A percentile compares a stretch with the other conserved stretches of the same genome.
Conservation (phyloP, 495 filamentous ascomycete genomes). For the Massariosphaeria phaeospora region DNA sequence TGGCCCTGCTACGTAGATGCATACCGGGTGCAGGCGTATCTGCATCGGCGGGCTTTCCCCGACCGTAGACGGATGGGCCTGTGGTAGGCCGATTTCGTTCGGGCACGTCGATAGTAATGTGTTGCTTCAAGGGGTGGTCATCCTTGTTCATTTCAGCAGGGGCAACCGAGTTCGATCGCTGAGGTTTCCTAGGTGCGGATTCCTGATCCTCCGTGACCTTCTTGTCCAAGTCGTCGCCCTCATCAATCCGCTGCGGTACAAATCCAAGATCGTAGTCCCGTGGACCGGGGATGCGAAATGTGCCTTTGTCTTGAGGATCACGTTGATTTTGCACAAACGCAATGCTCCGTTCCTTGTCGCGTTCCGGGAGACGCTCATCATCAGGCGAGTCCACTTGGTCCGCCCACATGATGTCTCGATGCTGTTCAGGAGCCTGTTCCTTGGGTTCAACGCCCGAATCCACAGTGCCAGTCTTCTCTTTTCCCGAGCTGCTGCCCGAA, state of each 20-base stretch:
- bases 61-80: not conserved
- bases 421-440: not conserved
- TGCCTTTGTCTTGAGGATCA: conserved; percentile 62
- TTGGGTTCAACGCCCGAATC: not conserved
- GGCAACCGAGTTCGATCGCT: conserved; percentile 13
- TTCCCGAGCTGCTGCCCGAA: conserved; percentile 35
- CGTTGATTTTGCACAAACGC: conserved; percentile 80
- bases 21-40: conserved; percentile 12
- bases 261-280: conserved; percentile 78
- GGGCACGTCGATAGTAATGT: conserved; percentile 50
- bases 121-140: conserved; percentile 39
- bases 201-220: conserved; percentile 12
- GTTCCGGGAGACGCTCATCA: conserved; percentile 46
- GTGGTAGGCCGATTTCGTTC: conserved; percentile 29
- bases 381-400: conserved; percentile 47
- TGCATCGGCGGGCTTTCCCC: not conserved
- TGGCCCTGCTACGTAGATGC: conserved; percentile 21
- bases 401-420: conserved; percentile 58
- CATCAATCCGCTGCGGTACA: conserved; percentile 55
- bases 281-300: conserved; percentile 80
- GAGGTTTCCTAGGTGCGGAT: not conserved
- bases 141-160: conserved; percentile 36
- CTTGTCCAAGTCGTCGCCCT: conserved; percentile 23
- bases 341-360: conserved; percentile 70
- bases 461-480: conserved; percentile 12